phyloP scores from a whole-genome alignment of 306 rosid genomes.

The Canavalia ensiformis region DNA sequence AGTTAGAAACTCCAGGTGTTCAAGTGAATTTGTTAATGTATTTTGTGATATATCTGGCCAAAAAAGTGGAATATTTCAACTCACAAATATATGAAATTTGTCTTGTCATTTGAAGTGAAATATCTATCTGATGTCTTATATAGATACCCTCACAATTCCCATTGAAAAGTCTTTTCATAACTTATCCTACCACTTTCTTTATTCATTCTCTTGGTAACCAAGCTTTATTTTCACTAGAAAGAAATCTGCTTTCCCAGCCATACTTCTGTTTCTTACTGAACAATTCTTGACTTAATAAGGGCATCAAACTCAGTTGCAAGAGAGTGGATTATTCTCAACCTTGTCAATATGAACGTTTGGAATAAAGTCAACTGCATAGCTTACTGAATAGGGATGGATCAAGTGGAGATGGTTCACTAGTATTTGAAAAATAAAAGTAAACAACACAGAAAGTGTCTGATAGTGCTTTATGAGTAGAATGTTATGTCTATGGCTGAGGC shows the following conservation, averaged over 20 bases:
- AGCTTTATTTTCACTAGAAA: background rate
- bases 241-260: background rate
- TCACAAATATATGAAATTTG: background rate
- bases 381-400: background rate
- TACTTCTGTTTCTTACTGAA: background rate
- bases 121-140: background rate
- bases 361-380: slow-evolving; percentile 4
- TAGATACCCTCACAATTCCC: background rate
- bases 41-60: background rate
- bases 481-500: slow-evolving; percentile 2
- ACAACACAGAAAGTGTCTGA: background rate
- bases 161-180: background rate
- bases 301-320: background rate
- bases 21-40: background rate
- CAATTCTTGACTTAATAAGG: background rate
- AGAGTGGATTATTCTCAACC: background rate
- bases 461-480: slow-evolving; percentile 3
- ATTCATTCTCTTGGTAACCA: background rate
- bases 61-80: background rate
- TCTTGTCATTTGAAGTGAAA: background rate
- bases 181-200: background rate
- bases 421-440: background rate
- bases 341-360: background rate
- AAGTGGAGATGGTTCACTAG: slow-evolving; percentile 13
- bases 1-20: background rate